These are phyloP conservation scores for Termitomyces eurrhizus DNA, from an alignment of 768 basidiomycete genomes.

Conservation along the genomic window DNA sequence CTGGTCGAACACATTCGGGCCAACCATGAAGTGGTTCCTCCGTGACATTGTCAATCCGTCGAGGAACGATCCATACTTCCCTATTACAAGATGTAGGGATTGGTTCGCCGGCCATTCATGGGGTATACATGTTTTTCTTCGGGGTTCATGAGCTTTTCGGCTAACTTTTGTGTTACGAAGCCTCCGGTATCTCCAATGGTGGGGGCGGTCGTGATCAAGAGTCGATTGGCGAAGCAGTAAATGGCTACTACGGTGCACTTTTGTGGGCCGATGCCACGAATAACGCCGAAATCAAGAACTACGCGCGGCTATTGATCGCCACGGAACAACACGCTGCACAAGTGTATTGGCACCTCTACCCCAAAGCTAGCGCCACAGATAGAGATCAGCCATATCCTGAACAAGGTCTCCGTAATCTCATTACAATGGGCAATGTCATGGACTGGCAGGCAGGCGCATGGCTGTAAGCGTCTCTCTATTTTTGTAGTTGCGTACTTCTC, in stretches of 20 bases:
- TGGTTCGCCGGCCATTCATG: constrained; percentile 37
- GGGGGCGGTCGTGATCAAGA: constrained; percentile 31
- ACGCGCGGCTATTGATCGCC: constrained; percentile 28
- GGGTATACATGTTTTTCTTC: constrained; percentile 19
- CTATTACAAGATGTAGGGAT: constrained; percentile 27
- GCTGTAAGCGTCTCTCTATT: constrained; percentile 22
- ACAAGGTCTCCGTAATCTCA: constrained; percentile 23
- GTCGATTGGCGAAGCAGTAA: constrained; percentile 29
- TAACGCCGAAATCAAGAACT: constrained; percentile 27
- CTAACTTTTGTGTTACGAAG: constrained; percentile 11
- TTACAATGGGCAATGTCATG: constrained; percentile 33
- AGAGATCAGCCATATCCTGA: constrained; percentile 32
- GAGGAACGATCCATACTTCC: constrained; percentile 26
- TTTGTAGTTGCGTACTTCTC: not conserved
- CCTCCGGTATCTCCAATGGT: constrained; percentile 31
- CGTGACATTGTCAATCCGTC: constrained; percentile 33
- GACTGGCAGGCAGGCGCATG: constrained; percentile 32
- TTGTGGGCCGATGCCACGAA: constrained; percentile 28
- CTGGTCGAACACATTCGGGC: constrained; percentile 23
- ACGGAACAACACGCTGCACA: constrained; percentile 30
- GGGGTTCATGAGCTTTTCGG: not conserved
- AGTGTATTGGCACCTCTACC: constrained; percentile 34
- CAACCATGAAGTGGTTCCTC: constrained; percentile 24
- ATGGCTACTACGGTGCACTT: constrained; percentile 31
- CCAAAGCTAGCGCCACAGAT: constrained; percentile 23